A percentile compares a stretch with the other conserved stretches of the same genome.
phyloP scores from a whole-genome alignment of 140 eudicot species.

The Senecio squalidus region DNA sequence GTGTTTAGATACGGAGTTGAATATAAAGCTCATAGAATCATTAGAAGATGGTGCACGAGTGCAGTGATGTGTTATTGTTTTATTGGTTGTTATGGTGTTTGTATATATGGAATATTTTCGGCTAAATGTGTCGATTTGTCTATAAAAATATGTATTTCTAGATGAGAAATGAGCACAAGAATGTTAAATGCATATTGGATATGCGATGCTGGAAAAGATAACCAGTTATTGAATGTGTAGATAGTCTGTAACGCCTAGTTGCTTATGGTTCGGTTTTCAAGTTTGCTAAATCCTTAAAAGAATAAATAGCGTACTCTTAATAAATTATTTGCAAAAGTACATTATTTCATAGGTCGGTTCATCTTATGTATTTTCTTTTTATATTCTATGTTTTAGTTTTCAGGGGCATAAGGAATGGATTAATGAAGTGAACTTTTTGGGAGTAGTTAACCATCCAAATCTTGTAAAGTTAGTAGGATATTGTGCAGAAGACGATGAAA shows the following conservation, averaged over 20 bases:
- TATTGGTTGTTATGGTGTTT: neutral
- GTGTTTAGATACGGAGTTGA: neutral
- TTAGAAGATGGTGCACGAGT: neutral
- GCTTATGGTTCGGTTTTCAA: too few species aligned
- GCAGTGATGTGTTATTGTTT: neutral
- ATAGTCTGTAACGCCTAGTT: too few species aligned
- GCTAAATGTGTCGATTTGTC: neutral
- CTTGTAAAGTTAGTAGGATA: slow-evolving; percentile 84
- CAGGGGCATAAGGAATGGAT: slow-evolving; percentile 99
- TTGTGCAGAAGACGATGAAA: slow-evolving; percentile 93
- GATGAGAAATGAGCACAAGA: too few species aligned
- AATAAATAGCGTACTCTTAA: too few species aligned
- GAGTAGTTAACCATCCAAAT: slow-evolving; percentile 84
- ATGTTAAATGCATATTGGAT: too few species aligned
- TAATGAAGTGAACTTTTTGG: slow-evolving; percentile 76
- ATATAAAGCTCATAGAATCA: neutral
- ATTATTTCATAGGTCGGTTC: slow-evolving; percentile 2
- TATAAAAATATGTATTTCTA: too few species aligned
- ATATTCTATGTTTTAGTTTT: slow-evolving; percentile 51
- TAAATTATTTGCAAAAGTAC: neutral
- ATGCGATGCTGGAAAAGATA: too few species aligned
- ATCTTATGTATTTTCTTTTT: slow-evolving; percentile 28
- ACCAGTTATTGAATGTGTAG: too few species aligned
- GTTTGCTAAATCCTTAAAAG: too few species aligned
- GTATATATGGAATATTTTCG: neutral